Conservation (phyloP, 2,329 filamentous ascomycete species). For the Fusarium proliferatum region DNA sequence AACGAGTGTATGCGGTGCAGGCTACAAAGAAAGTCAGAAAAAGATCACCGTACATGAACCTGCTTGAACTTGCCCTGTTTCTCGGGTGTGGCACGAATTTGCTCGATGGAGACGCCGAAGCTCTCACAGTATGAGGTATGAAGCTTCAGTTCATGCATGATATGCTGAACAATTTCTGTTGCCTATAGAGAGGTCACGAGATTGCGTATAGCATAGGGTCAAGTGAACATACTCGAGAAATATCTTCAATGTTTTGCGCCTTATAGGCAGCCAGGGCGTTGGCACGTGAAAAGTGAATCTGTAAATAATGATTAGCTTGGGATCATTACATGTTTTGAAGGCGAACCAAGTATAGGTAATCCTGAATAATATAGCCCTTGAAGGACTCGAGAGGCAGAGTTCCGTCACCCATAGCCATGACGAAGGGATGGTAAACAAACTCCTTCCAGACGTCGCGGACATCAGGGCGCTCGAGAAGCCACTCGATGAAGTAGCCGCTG, state of each 20-base stretch:
- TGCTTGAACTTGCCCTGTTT: conserved; percentile 69
- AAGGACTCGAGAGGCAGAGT: conserved; percentile 80
- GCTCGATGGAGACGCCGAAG: conserved; percentile 79
- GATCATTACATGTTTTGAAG: fast-evolving
- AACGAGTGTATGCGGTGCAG: conserved; percentile 86
- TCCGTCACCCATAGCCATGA: conserved; percentile 79
- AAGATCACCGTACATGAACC: neutral
- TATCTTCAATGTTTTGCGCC: conserved; percentile 76
- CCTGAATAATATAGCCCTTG: conserved; percentile 89
- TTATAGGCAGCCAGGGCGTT: conserved; percentile 91
- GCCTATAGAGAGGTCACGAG: conserved; percentile 41
- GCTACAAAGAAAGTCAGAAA: conserved; percentile 53
- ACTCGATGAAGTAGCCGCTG: conserved; percentile 84
- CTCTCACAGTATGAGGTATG: conserved; percentile 85
- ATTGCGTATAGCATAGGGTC: too few species aligned
- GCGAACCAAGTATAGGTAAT: conserved; percentile 86
- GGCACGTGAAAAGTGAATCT: conserved; percentile 89
- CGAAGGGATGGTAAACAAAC: conserved; percentile 86
- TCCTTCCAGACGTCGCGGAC: conserved; percentile 79
- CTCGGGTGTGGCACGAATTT: conserved; percentile 80
- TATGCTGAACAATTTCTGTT: conserved; percentile 75
- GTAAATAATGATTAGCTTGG: neutral
- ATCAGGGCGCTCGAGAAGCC: conserved; percentile 79
- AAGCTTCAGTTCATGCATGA: conserved; percentile 81
- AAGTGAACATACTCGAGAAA: conserved; percentile 67